These are phyloP conservation scores for Acacia confusa DNA, from an alignment of 306 rosid genomes.

Conservation along the genomic window DNA sequence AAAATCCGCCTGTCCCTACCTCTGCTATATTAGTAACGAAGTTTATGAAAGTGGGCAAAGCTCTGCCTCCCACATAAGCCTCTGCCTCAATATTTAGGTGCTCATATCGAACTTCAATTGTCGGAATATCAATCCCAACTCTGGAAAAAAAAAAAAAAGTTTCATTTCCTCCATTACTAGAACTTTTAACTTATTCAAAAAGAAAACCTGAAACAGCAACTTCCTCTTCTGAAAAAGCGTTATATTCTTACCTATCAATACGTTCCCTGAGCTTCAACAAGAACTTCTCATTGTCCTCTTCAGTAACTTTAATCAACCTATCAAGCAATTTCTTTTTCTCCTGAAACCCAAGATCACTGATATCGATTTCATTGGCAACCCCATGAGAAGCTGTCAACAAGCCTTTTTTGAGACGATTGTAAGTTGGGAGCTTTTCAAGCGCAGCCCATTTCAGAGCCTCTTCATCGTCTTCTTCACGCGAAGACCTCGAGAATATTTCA, in stretches of 20 bases:
- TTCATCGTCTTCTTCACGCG: slow-evolving; percentile 62
- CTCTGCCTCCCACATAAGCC: slow-evolving; percentile 72
- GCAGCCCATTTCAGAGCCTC: slow-evolving; percentile 84
- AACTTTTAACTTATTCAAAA: neutral
- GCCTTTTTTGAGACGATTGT: slow-evolving; percentile 67
- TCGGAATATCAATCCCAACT: slow-evolving; percentile 73
- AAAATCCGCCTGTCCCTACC: slow-evolving; percentile 22
- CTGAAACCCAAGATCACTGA: slow-evolving; percentile 46
- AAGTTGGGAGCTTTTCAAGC: slow-evolving; percentile 77
- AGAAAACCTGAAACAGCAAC: neutral
- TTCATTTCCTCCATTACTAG: neutral
- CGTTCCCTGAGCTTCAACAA: slow-evolving; percentile 60
- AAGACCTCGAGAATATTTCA: slow-evolving; percentile 61
- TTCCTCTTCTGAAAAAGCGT: neutral
- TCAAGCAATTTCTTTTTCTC: slow-evolving; percentile 43
- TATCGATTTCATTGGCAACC: slow-evolving; percentile 48
- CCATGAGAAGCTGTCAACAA: slow-evolving; percentile 54
- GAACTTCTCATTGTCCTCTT: slow-evolving; percentile 52
- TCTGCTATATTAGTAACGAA: slow-evolving; percentile 43
- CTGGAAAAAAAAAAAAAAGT: slow-evolving; percentile 23
- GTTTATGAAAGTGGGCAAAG: slow-evolving; percentile 61
- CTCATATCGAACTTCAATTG: slow-evolving; percentile 75
- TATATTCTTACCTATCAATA: slow-evolving; percentile 51
- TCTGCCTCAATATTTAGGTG: slow-evolving; percentile 68
- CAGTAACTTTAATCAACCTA: slow-evolving; percentile 51